Percentiles rank a stretch among this genome's conserved stretches.
Conservation (phyloP, 176 grass and related monocot genomes). For the Tillandsia leiboldiana region DNA sequence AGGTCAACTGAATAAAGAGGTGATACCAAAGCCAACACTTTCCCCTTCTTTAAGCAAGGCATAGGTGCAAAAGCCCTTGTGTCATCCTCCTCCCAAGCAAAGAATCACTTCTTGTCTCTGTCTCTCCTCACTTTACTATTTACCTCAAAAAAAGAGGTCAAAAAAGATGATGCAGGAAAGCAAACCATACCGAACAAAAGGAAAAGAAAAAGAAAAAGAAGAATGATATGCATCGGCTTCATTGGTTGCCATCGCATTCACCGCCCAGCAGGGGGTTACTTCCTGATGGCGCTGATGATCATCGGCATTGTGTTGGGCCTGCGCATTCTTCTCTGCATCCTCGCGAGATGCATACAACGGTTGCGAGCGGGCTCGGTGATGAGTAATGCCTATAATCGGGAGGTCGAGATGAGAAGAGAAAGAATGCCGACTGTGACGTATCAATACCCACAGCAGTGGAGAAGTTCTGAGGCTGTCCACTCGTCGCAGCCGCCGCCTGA, state of each 20-base stretch:
- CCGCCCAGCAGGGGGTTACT: conserved; percentile 14
- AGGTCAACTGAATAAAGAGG: too few species aligned
- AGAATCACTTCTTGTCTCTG: conserved; percentile 5
- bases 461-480: neutral
- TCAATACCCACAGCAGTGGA: conserved; percentile 14
- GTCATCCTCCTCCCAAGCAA: conserved; percentile 12
- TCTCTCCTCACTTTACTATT: neutral
- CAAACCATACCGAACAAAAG: too few species aligned
- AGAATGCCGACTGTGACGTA: neutral
- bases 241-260: conserved; percentile 10
- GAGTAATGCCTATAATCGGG: neutral
- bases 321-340: conserved; percentile 16
- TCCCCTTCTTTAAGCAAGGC: neutral
- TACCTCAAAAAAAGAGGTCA: neutral
- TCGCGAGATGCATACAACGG: neutral
- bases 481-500: neutral
- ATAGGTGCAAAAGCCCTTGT: conserved; percentile 3
- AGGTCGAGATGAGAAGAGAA: conserved; percentile 13
- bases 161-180: too few species aligned
- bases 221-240: conserved; percentile 21
- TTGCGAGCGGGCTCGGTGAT: neutral
- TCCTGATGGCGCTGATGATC: conserved; percentile 18
- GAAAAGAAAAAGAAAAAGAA: neutral
- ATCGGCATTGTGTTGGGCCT: conserved; percentile 9
- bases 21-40: too few species aligned